A percentile compares a stretch with the other conserved stretches of the same genome.
Evolutionary conservation across 352 stramenopile genomes (phyloP).

Genomic region (Globisporangium heterothallicum): DNA sequence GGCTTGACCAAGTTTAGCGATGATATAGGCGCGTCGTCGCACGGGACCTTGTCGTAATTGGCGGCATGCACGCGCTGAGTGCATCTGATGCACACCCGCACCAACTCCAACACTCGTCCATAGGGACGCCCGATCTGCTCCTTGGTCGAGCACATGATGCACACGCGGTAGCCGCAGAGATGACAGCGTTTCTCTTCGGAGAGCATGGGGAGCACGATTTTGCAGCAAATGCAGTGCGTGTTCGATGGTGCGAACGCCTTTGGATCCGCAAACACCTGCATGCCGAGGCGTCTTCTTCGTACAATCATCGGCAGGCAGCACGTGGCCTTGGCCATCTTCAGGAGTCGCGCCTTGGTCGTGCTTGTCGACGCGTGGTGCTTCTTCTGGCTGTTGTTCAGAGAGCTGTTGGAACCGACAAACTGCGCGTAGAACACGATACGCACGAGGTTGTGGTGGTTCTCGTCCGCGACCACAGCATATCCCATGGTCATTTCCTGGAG

Average conservation of each 20-base stretch:
- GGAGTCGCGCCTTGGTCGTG: constrained; percentile 18
- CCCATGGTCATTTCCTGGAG: constrained; percentile 19
- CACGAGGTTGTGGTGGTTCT: constrained; percentile 12
- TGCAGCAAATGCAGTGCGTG: constrained; percentile 28
- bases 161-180: constrained; percentile 50
- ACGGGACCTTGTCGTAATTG: constrained; percentile 22
- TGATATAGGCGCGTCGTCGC: not conserved
- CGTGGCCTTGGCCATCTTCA: constrained; percentile 32
- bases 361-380: constrained; percentile 8
- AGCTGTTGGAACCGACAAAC: constrained; percentile 10
- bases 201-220: constrained; percentile 21
- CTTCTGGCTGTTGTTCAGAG: not conserved
- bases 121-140: constrained; percentile 38
- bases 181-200: constrained; percentile 43
- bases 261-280: constrained; percentile 30
- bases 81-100: constrained; percentile 40
- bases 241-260: constrained; percentile 18
- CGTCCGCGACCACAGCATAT: constrained; percentile 23
- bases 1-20: not conserved
- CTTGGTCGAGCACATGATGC: constrained; percentile 32
- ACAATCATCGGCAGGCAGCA: constrained; percentile 30
- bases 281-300: constrained; percentile 23
- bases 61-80: constrained; percentile 38
- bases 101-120: no score
- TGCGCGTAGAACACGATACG: constrained; percentile 36